These are phyloP conservation scores for Candida ipomoeae DNA, from an alignment of 805 yeast genomes.

Conservation along the genomic window DNA sequence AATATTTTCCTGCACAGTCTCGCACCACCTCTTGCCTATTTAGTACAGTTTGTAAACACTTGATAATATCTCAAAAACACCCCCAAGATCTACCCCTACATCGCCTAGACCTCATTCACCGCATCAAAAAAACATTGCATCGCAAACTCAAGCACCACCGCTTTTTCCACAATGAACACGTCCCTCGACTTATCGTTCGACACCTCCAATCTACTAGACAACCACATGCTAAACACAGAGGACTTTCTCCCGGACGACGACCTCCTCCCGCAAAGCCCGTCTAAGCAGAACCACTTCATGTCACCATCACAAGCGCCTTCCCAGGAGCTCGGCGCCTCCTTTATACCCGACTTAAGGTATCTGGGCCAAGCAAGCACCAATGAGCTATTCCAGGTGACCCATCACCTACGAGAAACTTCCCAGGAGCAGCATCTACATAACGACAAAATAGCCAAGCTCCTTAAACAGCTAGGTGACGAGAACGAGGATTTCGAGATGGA, in stretches of 20 bases:
- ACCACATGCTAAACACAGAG: conserved; percentile 12
- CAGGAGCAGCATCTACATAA: conserved; percentile 23
- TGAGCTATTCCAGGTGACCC: conserved; percentile 33
- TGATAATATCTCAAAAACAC: neutral
- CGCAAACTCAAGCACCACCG: neutral
- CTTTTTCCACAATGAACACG: conserved; percentile 10
- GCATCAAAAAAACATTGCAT: neutral
- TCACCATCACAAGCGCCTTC: conserved; percentile 1
- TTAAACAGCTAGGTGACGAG: conserved; percentile 28
- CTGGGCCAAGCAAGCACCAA: conserved; percentile 17
- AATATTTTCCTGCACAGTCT: neutral
- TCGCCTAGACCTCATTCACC: neutral
- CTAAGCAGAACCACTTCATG: conserved; percentile 4
- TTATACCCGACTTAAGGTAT: conserved; percentile 15
- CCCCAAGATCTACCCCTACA: conserved; percentile 1
- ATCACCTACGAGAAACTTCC: conserved; percentile 18
- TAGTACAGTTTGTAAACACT: conserved; percentile 16
- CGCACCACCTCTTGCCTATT: conserved; percentile 7
- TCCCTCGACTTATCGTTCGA: conserved; percentile 18
- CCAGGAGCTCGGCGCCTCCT: conserved; percentile 9
- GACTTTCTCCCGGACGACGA: conserved; percentile 12
- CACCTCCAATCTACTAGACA: conserved; percentile 17
- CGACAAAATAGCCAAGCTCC: conserved; percentile 36
- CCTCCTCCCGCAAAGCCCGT: conserved; percentile 10
- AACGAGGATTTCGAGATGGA: conserved; percentile 22